Evolutionary conservation across 2,329 filamentous ascomycete genomes (phyloP).

Genomic region (Neonectria hederae): DNA sequence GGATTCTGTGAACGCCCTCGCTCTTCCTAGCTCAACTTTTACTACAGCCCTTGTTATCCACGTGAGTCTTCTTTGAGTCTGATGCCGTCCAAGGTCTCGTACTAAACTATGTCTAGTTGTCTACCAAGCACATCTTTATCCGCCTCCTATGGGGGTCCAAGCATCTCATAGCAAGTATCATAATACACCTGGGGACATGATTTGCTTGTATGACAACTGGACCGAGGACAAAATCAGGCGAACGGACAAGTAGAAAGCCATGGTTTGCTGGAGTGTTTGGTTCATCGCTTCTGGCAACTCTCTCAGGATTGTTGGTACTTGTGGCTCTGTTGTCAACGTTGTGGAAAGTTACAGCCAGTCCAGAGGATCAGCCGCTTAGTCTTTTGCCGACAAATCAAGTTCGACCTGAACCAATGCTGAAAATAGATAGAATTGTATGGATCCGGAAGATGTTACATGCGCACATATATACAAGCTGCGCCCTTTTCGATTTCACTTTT

Average conservation of each 20-base stretch:
- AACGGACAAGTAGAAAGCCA: neutral
- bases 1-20: conserved; percentile 13
- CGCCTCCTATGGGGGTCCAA: neutral
- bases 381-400: conserved; percentile 31
- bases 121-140: neutral
- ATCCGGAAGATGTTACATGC: no score
- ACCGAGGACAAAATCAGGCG: conserved; percentile 15
- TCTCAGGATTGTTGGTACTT: conserved; percentile 48
- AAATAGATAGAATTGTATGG: no score
- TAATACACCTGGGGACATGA: neutral
- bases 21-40: conserved; percentile 37
- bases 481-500: no score
- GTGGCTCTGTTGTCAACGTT: conserved; percentile 30
- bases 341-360: conserved; percentile 45
- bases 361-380: conserved; percentile 50
- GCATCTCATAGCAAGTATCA: neutral
- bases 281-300: conserved; percentile 38
- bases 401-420: neutral
- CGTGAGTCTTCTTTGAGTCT: conserved; percentile 30
- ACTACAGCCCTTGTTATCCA: conserved; percentile 32
- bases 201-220: conserved; percentile 35
- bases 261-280: neutral
- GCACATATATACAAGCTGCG: no score
- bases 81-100: neutral
- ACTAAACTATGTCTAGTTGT: neutral